Evolutionary conservation across 768 basidiomycete species (phyloP), one percentile per base, ranked within the genome.

Genomic region (Saitozyma sp.): DNA sequence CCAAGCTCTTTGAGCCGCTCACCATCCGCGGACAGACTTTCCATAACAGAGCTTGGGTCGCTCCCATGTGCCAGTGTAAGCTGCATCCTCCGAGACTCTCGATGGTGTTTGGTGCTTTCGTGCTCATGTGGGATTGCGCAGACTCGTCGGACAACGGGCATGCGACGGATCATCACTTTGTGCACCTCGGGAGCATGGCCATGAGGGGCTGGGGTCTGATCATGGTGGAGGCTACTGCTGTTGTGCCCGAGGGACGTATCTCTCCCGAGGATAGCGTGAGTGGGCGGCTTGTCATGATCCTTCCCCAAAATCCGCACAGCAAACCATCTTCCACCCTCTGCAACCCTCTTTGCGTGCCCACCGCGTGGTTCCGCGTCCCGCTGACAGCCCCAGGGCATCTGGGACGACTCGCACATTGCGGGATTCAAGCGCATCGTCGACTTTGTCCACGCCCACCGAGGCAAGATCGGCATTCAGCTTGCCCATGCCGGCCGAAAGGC

Each of bases 401-500:
- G 91, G 90, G 78, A 82, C 1, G 90, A 92, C 73, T 83, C 83
- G 3, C 92, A 92, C 58, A 87, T 90, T 50, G 84, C 82, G 40
- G 86, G 87, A 13, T 78, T 90, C 45, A 85, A 85, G 71, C 84
- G 86, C 39, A 86, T 92, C 58, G 87, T 90, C 54, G 82, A 89
- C 61, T 91, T 92, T 71, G 83, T 83, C 14, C 89, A 90, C 69
- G 80, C 84, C 0, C 88, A 90, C 52, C 87, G 85, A 9, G 84
- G 87, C 0, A 82, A 84, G 53, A 86, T 92, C 37, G 91, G 89
- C 1, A 83, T 93, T 40, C 91, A 93, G 74, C 85, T 93, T 17
- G 85, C 86, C 0, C 90, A 92, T 74, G 89, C 87, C 0, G 89
- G 90, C 0, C 82, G 89, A n/a, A 93, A 94, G 75, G 87, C 88